Percentiles rank a stretch among this genome's conserved stretches.
phyloP scores from a whole-genome alignment of 257 asterid genomes.

The Ilex aquifolium region DNA sequence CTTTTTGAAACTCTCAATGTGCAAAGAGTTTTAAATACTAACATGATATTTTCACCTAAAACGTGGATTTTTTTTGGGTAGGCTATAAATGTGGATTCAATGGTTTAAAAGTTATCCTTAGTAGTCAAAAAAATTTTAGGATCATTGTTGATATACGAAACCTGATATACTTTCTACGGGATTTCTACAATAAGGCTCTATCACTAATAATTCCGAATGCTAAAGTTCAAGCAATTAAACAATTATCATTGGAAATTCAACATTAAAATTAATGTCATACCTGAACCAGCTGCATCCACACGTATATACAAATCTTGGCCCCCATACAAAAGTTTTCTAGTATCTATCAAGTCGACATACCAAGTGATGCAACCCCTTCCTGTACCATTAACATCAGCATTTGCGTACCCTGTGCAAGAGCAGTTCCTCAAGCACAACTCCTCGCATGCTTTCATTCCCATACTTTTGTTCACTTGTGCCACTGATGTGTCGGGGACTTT shows the following conservation, averaged over 20 bases:
- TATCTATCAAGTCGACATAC: constrained; percentile 28
- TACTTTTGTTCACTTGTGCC: too few relatives aligned
- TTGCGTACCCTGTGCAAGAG: too few relatives aligned
- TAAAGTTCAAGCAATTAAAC: neutral
- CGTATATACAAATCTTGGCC: constrained; percentile 15
- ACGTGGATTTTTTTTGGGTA: neutral
- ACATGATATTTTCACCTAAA: neutral
- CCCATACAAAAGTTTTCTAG: too few relatives aligned
- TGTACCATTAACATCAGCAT: constrained; percentile 26
- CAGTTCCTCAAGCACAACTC: too few relatives aligned
- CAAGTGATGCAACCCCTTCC: constrained; percentile 38
- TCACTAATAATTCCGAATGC: too few relatives aligned
- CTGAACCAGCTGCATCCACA: neutral
- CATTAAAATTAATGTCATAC: neutral
- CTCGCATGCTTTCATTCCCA: too few relatives aligned
- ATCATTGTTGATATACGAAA: neutral
- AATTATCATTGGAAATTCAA: neutral
- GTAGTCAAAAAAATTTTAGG: neutral
- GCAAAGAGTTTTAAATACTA: too few relatives aligned
- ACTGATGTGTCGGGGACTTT: constrained; percentile 27
- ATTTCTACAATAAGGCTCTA: too few relatives aligned
- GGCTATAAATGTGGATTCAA: neutral
- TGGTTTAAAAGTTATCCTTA: neutral
- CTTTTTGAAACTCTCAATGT: too few relatives aligned
- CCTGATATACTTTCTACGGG: neutral